Percentiles rank a stretch among this genome's conserved stretches.
Conservation (phyloP, 768 basidiomycete species). For the Dioszegia aurantiaca region DNA sequence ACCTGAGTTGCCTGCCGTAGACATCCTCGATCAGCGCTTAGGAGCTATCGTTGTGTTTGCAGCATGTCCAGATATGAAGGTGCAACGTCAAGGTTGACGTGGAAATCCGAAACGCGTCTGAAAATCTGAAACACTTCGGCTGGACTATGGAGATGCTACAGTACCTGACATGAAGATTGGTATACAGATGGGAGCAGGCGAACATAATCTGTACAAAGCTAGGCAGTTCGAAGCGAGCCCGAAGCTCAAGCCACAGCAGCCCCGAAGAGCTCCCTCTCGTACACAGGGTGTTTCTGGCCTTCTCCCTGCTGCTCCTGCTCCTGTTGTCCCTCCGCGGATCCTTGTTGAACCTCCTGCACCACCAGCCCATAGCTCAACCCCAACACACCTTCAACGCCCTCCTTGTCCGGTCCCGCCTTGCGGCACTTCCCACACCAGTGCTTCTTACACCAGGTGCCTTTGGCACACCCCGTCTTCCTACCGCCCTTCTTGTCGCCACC, state of each 20-base stretch:
- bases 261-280: no score
- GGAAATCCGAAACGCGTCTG: conserved; percentile 1
- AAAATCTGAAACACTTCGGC: neutral
- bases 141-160: no score
- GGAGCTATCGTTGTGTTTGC: neutral
- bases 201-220: no score
- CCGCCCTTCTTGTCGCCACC: neutral
- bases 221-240: no score
- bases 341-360: neutral
- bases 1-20: no score
- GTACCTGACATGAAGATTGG: no score
- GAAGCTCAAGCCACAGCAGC: no score
- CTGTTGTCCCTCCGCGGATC: neutral
- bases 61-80: no score
- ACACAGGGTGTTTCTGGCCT: no score
- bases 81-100: no score
- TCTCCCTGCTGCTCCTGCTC: no score
- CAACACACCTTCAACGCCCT: neutral
- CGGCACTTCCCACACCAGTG: conserved; percentile 25
- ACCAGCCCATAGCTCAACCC: conserved; percentile 7
- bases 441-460: conserved; percentile 14
- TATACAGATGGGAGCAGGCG: no score
- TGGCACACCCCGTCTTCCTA: conserved; percentile 9
- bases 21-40: neutral
- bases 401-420: conserved; percentile 2